Evolutionary conservation across 225 moss, liverwort and hornwort genomes (phyloP), one percentile per base, ranked within the genome.

Genomic region (Takakia lepidozioides): DNA sequence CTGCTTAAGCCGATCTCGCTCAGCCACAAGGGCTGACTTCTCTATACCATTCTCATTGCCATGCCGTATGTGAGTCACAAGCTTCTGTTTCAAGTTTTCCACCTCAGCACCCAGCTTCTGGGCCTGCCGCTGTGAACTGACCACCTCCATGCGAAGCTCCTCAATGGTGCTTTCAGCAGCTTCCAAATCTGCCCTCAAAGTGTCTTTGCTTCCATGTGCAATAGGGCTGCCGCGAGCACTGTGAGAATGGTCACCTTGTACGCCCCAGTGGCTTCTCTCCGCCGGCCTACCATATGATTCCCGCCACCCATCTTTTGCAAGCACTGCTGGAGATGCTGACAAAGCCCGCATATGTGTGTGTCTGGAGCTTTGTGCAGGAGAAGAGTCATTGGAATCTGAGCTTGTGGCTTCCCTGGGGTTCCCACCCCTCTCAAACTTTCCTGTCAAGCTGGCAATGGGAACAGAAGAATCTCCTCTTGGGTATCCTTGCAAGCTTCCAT

Each of bases 1-100:
- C 56, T 77, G 78, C 64, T 71, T 83, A 55, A 89, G 63, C 28
- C 68, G 73, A 58, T 89, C 83, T 49, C 93, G 86, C 63, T 89
- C 93, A 40, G 66, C 62, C 20, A 50, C 48, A 6, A 93, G 52
- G 38, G 86, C 72, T 37, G 81, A 76, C 74, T 81, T 61, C 54
- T 86, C 84, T 49, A 82, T 70, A 58, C 59, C 86, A 56, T 52
- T 84, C 57, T 86, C 84, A 44, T 74, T 68, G 38, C 62, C 80
- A 44, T 64, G 46, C 55, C 74, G 67, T 41, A 68, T 55, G 14
- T 64, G 84, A 27, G 62, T 54, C 47, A 76, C 74, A 34, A 89
- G 63, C 44, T 80, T 81, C 37, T 80, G 74, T 51, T 68, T 86
- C 40, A 95, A 59, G 20, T 73, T 60, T 43, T 95, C 76, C 38